Evolutionary conservation across 495 filamentous ascomycete species (phyloP).

Genomic region (Aspergillus nidulans): DNA sequence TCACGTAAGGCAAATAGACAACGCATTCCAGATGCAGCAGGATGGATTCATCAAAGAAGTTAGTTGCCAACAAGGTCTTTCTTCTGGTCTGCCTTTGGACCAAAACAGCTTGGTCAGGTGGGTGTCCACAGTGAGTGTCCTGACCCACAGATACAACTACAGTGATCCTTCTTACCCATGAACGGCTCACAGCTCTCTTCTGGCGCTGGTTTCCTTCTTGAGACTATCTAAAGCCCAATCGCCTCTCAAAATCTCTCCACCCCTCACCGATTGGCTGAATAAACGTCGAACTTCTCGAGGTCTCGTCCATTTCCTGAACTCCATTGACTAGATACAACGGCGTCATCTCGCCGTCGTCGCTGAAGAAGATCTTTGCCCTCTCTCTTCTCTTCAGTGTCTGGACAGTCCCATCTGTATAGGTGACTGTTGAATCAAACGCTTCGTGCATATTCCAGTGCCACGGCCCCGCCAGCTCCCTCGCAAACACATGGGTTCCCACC

Average conservation of each 20-base stretch:
- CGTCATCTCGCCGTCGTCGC: slow-evolving; percentile 34
- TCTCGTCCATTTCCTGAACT: slow-evolving; percentile 24
- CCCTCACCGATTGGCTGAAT: slow-evolving; percentile 21
- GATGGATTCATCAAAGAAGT: not conserved
- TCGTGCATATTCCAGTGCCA: slow-evolving; percentile 35
- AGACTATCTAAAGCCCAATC: not conserved
- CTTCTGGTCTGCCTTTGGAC: too few relatives aligned
- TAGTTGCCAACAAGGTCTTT: too few relatives aligned
- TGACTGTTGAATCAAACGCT: slow-evolving; percentile 33
- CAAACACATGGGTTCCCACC: slow-evolving; percentile 33
- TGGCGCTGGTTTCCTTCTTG: not conserved
- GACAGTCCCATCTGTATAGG: slow-evolving; percentile 29
- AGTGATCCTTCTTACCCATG: too few relatives aligned
- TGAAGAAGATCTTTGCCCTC: slow-evolving; percentile 37
- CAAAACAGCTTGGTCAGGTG: too few relatives aligned
- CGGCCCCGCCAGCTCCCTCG: slow-evolving; percentile 29
- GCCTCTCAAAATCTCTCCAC: slow-evolving; percentile 4
- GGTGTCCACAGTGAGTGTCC: too few relatives aligned
- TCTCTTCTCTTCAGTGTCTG: slow-evolving; percentile 31
- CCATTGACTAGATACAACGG: slow-evolving; percentile 35
- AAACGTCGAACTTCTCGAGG: slow-evolving; percentile 22
- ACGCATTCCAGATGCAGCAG: not conserved
- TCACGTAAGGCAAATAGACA: not conserved
- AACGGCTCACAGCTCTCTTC: too few relatives aligned
- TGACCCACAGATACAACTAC: too few relatives aligned